Evolutionary conservation across 805 yeast genomes (phyloP).

Genomic region (Lipomyces mesembrius): DNA sequence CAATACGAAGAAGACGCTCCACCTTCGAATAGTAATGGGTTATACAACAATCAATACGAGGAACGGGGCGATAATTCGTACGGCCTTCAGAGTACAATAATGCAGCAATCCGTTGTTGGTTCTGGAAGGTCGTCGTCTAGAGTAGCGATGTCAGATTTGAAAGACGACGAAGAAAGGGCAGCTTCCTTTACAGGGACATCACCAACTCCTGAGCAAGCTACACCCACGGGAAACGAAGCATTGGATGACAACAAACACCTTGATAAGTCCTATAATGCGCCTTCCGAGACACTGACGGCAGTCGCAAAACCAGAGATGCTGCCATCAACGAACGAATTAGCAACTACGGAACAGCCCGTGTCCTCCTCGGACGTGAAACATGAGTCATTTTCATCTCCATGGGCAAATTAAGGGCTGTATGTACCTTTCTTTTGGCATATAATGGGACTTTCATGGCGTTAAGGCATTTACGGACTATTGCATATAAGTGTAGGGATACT

Average conservation of each 20-base stretch:
- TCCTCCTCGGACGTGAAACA: background rate
- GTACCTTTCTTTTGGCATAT: background rate
- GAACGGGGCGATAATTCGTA: background rate
- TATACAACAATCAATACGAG: background rate
- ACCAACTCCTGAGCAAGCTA: background rate
- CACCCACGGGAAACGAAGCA: background rate
- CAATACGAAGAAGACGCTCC: background rate
- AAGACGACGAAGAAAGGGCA: slow-evolving; percentile 20
- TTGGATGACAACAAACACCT: background rate
- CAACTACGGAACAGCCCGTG: background rate
- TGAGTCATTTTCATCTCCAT: slow-evolving; percentile 4
- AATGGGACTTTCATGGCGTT: background rate
- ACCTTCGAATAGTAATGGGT: no score
- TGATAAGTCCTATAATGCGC: background rate
- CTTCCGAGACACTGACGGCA: background rate
- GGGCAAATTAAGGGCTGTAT: background rate
- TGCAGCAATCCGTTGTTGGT: background rate
- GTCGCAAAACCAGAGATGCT: background rate
- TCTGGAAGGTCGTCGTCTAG: background rate
- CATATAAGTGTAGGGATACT: background rate
- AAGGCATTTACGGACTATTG: background rate
- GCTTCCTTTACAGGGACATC: slow-evolving; percentile 15
- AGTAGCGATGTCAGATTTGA: slow-evolving; percentile 5
- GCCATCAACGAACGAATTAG: background rate
- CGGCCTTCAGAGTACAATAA: slow-evolving; percentile 6